Conservation (phyloP, 2,329 filamentous ascomycete genomes). For the Fusarium sp. region DNA sequence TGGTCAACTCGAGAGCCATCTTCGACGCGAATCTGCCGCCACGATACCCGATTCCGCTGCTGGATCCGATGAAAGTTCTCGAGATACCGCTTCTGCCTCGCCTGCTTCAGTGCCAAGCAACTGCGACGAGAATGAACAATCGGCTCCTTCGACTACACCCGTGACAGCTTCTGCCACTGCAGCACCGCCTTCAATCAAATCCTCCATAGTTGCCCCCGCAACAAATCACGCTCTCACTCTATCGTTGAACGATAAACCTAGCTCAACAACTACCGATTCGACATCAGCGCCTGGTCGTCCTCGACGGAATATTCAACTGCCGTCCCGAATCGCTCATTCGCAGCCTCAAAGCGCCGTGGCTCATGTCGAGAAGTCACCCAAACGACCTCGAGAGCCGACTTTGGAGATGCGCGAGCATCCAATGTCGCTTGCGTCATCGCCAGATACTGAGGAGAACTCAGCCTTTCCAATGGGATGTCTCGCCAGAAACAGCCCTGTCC, state of each 20-base stretch:
- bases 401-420: not conserved
- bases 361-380: not conserved
- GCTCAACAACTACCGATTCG: not conserved
- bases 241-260: too few relatives aligned
- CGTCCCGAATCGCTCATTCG: not conserved
- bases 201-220: not conserved
- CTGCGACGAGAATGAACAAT: not conserved
- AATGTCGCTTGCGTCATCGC: not conserved
- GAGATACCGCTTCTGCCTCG: not conserved
- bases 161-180: not conserved
- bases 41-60: not conserved
- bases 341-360: not conserved
- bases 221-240: not conserved
- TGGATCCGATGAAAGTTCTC: not conserved
- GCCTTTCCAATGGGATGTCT: rapidly evolving
- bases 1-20: not conserved
- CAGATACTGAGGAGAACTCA: rapidly evolving
- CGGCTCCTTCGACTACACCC: not conserved
- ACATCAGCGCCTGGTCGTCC: not conserved
- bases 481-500: not conserved
- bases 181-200: not conserved
- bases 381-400: not conserved
- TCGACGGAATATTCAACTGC: not conserved
- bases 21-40: not conserved
- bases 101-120: not conserved